Evolutionary conservation across 169 alveolate species (phyloP), one percentile per base, ranked within the genome.

Genomic region (Prorocentrum cordatum): DNA sequence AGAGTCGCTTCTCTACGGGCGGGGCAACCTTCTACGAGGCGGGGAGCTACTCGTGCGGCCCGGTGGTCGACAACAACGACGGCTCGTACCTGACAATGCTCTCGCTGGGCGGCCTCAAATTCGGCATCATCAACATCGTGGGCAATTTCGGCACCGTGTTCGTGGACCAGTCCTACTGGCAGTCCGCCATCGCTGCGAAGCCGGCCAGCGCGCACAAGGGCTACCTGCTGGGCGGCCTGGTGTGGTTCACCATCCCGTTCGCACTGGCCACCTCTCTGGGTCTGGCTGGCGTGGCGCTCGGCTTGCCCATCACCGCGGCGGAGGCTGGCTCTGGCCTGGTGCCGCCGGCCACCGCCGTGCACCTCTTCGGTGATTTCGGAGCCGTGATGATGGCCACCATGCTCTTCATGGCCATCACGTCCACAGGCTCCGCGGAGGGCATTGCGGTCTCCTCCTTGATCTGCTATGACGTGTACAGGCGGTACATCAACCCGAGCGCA

Each of bases 371-470:
- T 3, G 29, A 33, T 45, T 38, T 38, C 64, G 82, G 91, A 20
- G 16, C 91, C 4, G 39, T 82, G 47, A 45, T 82, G 71, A 29
- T 82, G 82, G 47, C 66, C 20, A 59, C 64, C 68, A 62, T 64
- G 91, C 91, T 82, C 24, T 82, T 82, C 82, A 82, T 82, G 91
- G 91, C 91, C 70, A 82, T 82, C 91, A 82, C 91, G 26, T 64
- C 82, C 70, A 82, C 91, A 1, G 91, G 91, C 39, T 39, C 82
- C 18, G 79, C 91, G 1, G 91, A 82, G 50, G 68, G 59, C 80
- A 82, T 82, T 64, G 91, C 91, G 1, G 91, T 66, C n/a, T 82
- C 91, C n/a, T 82, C 91, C 59, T 3, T 82, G 31, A 59, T 82
- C 61, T 45, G 70, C 45, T 82, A 82, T 33, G 91, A 82, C 82